A percentile compares a stretch with the other conserved stretches of the same genome.
phyloP scores from a whole-genome alignment of 1,139 yeast genomes.

The Geotrichum candidum region DNA sequence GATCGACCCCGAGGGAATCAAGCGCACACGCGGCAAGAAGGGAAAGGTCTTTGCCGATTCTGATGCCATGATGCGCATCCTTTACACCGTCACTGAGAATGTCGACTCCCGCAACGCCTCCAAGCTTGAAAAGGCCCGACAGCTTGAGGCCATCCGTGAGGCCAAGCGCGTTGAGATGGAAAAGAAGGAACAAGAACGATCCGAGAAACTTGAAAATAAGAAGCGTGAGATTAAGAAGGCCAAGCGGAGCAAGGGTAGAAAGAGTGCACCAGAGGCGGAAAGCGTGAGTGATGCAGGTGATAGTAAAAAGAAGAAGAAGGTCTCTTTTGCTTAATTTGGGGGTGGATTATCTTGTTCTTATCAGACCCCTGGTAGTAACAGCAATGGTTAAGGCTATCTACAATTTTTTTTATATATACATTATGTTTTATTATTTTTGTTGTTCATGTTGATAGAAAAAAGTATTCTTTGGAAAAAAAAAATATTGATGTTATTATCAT shows the following conservation, averaged over 20 bases:
- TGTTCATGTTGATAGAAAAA: not conserved
- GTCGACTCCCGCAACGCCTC: constrained; percentile 81
- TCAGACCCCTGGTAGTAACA: not conserved
- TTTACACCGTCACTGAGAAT: constrained; percentile 75
- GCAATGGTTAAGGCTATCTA: not conserved
- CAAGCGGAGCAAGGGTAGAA: constrained; percentile 20
- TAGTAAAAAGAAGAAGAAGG: constrained; percentile 20
- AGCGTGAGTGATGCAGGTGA: not conserved
- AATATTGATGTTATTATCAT: no score
- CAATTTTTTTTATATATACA: no score
- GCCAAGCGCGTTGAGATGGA: constrained; percentile 82
- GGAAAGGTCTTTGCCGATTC: constrained; percentile 86
- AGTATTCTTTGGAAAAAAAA: not conserved
- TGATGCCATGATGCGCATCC: constrained; percentile 63
- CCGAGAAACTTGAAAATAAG: constrained; percentile 64
- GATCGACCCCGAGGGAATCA: constrained; percentile 76
- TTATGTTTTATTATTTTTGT: not conserved
- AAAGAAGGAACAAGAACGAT: constrained; percentile 67
- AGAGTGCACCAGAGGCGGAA: constrained; percentile 15
- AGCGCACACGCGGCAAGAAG: constrained; percentile 71
- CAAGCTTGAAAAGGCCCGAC: constrained; percentile 80
- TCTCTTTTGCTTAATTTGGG: constrained; percentile 25
- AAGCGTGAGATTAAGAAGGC: constrained; percentile 70
- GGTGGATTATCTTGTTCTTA: no score
- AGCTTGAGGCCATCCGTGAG: constrained; percentile 85